phyloP scores from a whole-genome alignment of 2,329 filamentous ascomycete species.

The Plenodomus tracheiphilus region DNA sequence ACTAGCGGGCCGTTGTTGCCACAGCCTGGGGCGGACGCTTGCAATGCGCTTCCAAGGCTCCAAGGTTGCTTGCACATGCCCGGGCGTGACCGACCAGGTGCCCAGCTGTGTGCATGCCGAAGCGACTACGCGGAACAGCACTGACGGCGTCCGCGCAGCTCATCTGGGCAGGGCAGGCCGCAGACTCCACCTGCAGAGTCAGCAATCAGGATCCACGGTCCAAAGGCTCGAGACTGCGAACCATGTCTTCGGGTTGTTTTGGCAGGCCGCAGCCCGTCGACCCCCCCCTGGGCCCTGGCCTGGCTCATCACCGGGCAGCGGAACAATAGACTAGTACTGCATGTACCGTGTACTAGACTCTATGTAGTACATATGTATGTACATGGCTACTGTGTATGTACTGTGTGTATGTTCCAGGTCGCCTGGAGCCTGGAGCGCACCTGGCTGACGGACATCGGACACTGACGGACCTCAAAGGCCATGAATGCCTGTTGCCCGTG shows the following conservation, averaged over 20 bases:
- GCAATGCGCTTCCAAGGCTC: no score
- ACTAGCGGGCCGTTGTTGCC: slow-evolving; percentile 29
- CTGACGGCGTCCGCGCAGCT: slow-evolving; percentile 5
- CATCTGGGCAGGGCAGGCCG: no score
- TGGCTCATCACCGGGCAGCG: slow-evolving; percentile 12
- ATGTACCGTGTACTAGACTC: no score
- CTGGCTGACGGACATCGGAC: background rate
- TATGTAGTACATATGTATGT: no score
- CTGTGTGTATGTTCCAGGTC: no score
- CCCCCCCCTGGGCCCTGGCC: slow-evolving; percentile 3
- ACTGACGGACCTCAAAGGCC: background rate
- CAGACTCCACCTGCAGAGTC: no score
- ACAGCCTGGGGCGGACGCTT: slow-evolving; percentile 26
- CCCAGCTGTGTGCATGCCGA: slow-evolving; percentile 8
- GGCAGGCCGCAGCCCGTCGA: slow-evolving; percentile 1
- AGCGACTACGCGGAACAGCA: slow-evolving; percentile 8
- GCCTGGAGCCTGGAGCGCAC: background rate
- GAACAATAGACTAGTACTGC: slow-evolving; percentile 7
- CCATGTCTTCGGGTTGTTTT: slow-evolving; percentile 14
- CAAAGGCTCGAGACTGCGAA: slow-evolving; percentile 7
- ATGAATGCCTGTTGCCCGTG: slow-evolving; percentile 1
- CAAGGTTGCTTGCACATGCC: no score
- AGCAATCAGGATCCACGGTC: slow-evolving; percentile 11
- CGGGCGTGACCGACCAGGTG: slow-evolving; percentile 11
- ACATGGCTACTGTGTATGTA: no score